Conservation (phyloP, 2,329 filamentous ascomycete species). For the Verticillium nubilum region DNA sequence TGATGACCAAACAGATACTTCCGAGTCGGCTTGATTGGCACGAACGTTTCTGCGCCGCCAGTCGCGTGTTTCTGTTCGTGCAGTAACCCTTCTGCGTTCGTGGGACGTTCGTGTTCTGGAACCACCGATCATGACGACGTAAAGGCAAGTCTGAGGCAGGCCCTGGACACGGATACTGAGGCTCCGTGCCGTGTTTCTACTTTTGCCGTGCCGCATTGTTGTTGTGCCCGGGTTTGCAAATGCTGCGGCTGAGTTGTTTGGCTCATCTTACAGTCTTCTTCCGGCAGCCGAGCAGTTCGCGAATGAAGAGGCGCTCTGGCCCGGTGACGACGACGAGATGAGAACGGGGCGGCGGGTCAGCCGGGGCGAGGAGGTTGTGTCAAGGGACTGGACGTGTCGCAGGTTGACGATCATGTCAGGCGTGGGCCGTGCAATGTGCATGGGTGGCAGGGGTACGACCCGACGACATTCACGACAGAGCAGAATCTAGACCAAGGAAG, state of each 20-base stretch:
- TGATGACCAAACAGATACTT: conserved; percentile 78
- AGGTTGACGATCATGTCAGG: conserved; percentile 2
- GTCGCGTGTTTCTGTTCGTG: conserved; percentile 43
- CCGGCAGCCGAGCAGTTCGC: neutral
- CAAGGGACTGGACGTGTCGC: neutral
- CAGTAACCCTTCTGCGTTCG: conserved; percentile 37
- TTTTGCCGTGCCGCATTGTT: neutral
- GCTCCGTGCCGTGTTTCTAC: neutral
- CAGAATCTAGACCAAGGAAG: neutral
- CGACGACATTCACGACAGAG: neutral
- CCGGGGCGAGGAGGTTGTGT: neutral
- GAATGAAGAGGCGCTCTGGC: neutral
- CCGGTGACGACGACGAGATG: neutral
- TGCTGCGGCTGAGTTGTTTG: neutral
- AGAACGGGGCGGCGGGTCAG: neutral
- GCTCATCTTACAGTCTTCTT: neutral
- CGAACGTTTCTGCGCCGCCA: conserved; percentile 9
- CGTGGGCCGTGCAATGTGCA: neutral
- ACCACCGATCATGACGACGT: conserved; percentile 40
- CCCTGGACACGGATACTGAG: neutral
- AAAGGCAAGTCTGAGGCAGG: conserved; percentile 63
- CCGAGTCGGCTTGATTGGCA: conserved; percentile 44
- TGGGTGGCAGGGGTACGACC: neutral
- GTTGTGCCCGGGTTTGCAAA: no score
- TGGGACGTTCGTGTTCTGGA: conserved; percentile 14